Conservation (phyloP, 2,329 filamentous ascomycete genomes). For the Juglanconis juglandina region DNA sequence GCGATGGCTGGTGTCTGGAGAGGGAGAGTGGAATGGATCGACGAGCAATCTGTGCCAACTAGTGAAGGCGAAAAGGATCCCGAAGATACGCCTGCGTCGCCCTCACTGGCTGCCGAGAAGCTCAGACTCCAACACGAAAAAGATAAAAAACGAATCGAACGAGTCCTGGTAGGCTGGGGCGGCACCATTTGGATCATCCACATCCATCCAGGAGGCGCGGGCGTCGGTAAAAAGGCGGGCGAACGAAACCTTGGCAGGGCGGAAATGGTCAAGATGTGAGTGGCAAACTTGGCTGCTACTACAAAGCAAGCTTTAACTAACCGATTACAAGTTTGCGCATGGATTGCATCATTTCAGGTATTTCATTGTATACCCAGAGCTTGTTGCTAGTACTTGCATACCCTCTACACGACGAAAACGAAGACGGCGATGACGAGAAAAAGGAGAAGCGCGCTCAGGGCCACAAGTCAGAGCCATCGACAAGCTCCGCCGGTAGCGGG, state of each 20-base stretch:
- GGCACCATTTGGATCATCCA: slow-evolving; percentile 95
- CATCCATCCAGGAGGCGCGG: slow-evolving; percentile 72
- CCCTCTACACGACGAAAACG: slow-evolving; percentile 70
- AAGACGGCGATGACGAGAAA: slow-evolving; percentile 46
- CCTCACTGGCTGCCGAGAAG: slow-evolving; percentile 45
- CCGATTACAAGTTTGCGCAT: slow-evolving; percentile 69
- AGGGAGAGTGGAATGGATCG: slow-evolving; percentile 87
- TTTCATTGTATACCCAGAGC: slow-evolving; percentile 92
- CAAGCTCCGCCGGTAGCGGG: slow-evolving; percentile 50
- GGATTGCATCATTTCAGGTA: slow-evolving; percentile 95
- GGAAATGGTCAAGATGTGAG: slow-evolving; percentile 89
- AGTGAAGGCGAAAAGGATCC: slow-evolving; percentile 55
- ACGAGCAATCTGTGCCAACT: slow-evolving; percentile 72
- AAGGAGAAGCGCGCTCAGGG: slow-evolving; percentile 30
- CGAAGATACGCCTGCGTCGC: slow-evolving; percentile 27
- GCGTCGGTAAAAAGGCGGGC: slow-evolving; percentile 62
- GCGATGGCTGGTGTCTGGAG: slow-evolving; percentile 97
- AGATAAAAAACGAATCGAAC: slow-evolving; percentile 58
- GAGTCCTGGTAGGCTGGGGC: slow-evolving; percentile 91
- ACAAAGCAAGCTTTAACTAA: slow-evolving; percentile 23
- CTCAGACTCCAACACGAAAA: slow-evolving; percentile 48
- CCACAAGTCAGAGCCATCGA: slow-evolving; percentile 42
- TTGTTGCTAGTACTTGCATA: slow-evolving; percentile 90
- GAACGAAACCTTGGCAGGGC: slow-evolving; percentile 74
- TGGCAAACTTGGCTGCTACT: slow-evolving; percentile 19